Base-by-base conservation (phyloP, 1,284 basidiomycete genomes). In the Mycena citricolor region DNA sequence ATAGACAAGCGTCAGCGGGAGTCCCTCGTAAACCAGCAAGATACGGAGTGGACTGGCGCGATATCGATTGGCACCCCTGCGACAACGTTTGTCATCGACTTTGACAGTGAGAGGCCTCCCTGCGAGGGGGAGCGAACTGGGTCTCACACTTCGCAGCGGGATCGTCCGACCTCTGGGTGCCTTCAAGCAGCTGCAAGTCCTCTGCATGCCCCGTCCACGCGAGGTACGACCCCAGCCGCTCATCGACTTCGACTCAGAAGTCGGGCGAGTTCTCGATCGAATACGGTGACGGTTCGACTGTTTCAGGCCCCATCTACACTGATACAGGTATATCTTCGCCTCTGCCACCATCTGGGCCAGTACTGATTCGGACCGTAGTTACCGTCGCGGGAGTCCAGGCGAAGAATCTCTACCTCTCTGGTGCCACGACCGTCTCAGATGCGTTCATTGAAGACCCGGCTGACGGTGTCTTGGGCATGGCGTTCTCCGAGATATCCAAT, bases 261-360 rank as follows among this genome's bases (percentile, higher is more conserved):
- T 30, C 43, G 2, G 55, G 59, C 17, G 54, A 51, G 0, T 82
- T 83, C 62, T 43, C 32, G 5, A 70, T 81, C 45, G 14, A 55
- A 3, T 86, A 77, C 57, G 79, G 73, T 10, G 79, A 81, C 55
- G 76, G 76, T 13, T 76, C 74, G 10, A 67, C 65, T 14, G 76
- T 76, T 7, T 56, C 58, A 8, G 81, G 81, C 28, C 61, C 64
- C 22, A 66, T 76, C 46, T 52, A 47, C 41, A 28, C 42, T 6
- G 52, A 54, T 14, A 47, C 46, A 5, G 51, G 42, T 42, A 37
- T 36, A 10, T 8, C 13, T 1, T 12, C 12, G 16, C 11, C 3
- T 38, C 14, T n/a, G n/a, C n/a, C n/a, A n/a, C n/a, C n/a, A n/a
- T n/a, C n/a, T n/a, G n/a, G n/a, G n/a, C 42, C 34, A 17, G 41